Conservation (phyloP, 2,329 filamentous ascomycete species). For the Ustulina deusta region DNA sequence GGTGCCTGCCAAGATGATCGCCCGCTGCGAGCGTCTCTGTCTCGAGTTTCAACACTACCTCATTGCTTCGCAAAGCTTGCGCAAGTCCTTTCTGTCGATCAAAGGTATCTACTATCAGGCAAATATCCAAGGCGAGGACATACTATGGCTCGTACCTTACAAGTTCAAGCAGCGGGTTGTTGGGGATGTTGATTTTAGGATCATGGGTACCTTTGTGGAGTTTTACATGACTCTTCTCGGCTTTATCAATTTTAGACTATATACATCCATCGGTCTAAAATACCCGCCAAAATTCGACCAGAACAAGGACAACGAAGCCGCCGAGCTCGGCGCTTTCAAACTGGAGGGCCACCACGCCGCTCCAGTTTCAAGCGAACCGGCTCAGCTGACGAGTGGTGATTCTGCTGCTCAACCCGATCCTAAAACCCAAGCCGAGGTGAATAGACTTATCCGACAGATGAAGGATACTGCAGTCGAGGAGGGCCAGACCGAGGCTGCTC, state of each 20-base stretch:
- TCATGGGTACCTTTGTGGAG: slow-evolving; percentile 99
- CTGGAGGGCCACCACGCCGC: slow-evolving; percentile 80
- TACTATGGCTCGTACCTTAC: slow-evolving; percentile 97
- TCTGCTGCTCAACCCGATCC: slow-evolving; percentile 68
- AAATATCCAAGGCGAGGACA: slow-evolving; percentile 95
- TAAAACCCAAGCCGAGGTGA: slow-evolving; percentile 73
- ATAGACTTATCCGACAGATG: slow-evolving; percentile 76
- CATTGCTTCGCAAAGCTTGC: slow-evolving; percentile 88
- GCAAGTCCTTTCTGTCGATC: slow-evolving; percentile 97
- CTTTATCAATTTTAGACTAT: slow-evolving; percentile 96
- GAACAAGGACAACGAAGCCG: slow-evolving; percentile 87
- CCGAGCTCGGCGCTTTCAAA: slow-evolving; percentile 90
- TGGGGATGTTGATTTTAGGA: slow-evolving; percentile 95
- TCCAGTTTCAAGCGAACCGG: slow-evolving; percentile 63
- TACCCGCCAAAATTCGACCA: slow-evolving; percentile 96
- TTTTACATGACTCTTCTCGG: slow-evolving; percentile 97
- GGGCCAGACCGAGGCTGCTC: slow-evolving; percentile 56
- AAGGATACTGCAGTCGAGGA: slow-evolving; percentile 65
- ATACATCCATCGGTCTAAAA: slow-evolving; percentile 89
- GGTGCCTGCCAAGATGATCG: slow-evolving; percentile 95
- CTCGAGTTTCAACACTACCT: slow-evolving; percentile 99
- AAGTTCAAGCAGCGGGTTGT: slow-evolving; percentile 96
- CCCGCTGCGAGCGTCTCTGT: slow-evolving; percentile 90
- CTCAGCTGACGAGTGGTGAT: slow-evolving; percentile 64
- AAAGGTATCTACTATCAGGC: slow-evolving; percentile 99